Conservation (phyloP, 1,284 basidiomycete species). For the Sporisorium exsertum region DNA sequence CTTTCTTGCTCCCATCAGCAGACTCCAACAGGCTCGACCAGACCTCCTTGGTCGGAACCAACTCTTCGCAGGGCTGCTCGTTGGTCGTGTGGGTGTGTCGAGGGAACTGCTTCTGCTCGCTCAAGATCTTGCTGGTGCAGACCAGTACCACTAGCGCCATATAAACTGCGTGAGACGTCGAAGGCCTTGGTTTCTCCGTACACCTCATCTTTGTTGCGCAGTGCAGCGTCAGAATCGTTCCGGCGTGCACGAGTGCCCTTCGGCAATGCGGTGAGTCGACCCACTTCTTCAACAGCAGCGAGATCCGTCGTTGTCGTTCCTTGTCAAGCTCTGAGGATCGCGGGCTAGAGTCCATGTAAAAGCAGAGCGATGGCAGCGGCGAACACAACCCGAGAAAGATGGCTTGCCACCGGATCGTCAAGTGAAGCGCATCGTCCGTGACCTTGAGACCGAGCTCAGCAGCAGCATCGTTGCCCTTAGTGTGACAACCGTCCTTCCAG, state of each 20-base stretch:
- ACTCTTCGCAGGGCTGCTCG: slow-evolving; percentile 15
- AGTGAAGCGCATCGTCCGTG: slow-evolving; percentile 29
- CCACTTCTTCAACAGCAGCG: slow-evolving; percentile 31
- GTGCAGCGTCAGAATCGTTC: slow-evolving; percentile 38
- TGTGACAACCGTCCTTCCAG: slow-evolving; percentile 16
- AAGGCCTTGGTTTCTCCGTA: slow-evolving; percentile 15
- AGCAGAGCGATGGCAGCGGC: slow-evolving; percentile 37
- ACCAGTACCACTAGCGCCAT: slow-evolving; percentile 28
- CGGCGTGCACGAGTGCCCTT: slow-evolving; percentile 36
- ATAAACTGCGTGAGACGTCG: slow-evolving; percentile 32
- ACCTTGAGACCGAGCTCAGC: slow-evolving; percentile 19
- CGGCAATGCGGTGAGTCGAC: slow-evolving; percentile 25
- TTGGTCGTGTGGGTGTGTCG: neutral
- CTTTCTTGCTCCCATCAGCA: neutral
- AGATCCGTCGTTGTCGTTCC: slow-evolving; percentile 12
- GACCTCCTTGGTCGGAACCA: slow-evolving; percentile 12
- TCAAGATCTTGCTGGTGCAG: slow-evolving; percentile 12
- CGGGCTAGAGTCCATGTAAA: slow-evolving; percentile 19
- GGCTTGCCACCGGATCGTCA: slow-evolving; percentile 41
- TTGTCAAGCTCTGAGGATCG: neutral
- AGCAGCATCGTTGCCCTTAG: neutral
- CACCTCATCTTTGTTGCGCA: slow-evolving; percentile 2
- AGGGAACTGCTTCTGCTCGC: neutral
- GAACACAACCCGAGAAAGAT: slow-evolving; percentile 36
- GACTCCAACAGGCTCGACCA: slow-evolving; percentile 16